These are phyloP conservation scores for Cystobasidium onofrii DNA, from an alignment of 768 basidiomycete species.

Conservation along the genomic window DNA sequence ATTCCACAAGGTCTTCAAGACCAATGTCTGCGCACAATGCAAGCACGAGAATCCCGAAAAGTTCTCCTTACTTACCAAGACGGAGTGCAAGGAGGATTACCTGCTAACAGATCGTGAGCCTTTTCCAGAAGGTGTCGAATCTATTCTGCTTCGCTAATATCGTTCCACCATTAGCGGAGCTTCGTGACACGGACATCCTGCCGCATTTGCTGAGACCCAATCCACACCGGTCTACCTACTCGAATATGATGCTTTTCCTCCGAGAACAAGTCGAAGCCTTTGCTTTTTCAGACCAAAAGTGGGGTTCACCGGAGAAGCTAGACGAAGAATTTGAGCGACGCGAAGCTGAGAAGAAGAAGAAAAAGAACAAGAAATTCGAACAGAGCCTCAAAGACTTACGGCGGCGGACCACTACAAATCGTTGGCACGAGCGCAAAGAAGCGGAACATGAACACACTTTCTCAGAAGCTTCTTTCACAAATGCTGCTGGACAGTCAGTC, in stretches of 20 bases:
- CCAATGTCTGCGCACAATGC: conserved; percentile 78
- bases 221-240: conserved; percentile 87
- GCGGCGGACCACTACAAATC: conserved; percentile 72
- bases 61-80: conserved; percentile 92
- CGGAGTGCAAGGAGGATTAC: conserved; percentile 98
- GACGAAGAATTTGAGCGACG: conserved; percentile 79
- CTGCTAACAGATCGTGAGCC: conserved; percentile 80
- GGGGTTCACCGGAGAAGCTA: conserved; percentile 85
- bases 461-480: conserved; percentile 53
- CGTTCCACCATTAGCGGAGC: conserved; percentile 59
- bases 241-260: conserved; percentile 98
- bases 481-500: conserved; percentile 52
- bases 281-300: conserved; percentile 77
- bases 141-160: not conserved
- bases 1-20: conserved; percentile 71
- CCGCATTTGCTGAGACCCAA: conserved; percentile 91
- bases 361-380: conserved; percentile 91
- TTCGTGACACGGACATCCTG: conserved; percentile 80
- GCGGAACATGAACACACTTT: conserved; percentile 82
- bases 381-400: conserved; percentile 75
- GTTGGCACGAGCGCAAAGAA: conserved; percentile 80
- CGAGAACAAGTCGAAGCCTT: conserved; percentile 90
- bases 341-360: conserved; percentile 70
- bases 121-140: not conserved
- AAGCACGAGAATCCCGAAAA: conserved; percentile 83